Percentiles rank a stretch among this genome's conserved stretches.
phyloP scores from a whole-genome alignment of 1,284 basidiomycete genomes.

The Melampsora americana region DNA sequence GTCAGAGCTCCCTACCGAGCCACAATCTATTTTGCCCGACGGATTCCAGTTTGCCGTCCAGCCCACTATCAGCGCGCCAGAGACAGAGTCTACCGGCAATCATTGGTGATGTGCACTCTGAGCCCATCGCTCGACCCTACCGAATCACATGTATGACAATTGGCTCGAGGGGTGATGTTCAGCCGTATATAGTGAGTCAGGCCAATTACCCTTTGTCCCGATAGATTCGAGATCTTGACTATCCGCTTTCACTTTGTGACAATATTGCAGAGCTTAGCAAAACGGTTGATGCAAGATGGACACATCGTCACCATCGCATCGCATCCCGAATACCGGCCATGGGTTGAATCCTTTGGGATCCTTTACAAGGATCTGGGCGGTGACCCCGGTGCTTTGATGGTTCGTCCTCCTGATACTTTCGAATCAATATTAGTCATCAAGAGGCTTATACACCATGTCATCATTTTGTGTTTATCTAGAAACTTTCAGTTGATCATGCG shows the following conservation, averaged over 20 bases:
- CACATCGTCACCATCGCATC: conserved; percentile 82
- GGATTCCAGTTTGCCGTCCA: conserved; percentile 1
- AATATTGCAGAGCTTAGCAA: conserved; percentile 62
- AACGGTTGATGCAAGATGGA: conserved; percentile 84
- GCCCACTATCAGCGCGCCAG: background rate
- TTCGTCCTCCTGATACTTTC: conserved; percentile 48
- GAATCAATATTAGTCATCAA: conserved; percentile 61
- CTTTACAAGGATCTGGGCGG: conserved; percentile 90
- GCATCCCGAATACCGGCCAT: conserved; percentile 87
- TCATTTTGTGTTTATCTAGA: background rate
- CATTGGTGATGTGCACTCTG: conserved; percentile 7
- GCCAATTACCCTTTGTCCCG: background rate
- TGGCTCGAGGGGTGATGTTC: conserved; percentile 87
- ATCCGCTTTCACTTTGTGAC: background rate
- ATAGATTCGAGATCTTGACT: background rate
- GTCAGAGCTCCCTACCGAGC: conserved; percentile 4
- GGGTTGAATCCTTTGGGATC: conserved; percentile 87
- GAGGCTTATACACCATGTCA: conserved; percentile 51
- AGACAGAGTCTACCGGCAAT: background rate
- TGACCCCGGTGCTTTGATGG: conserved; percentile 82
- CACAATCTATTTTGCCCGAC: conserved; percentile 22
- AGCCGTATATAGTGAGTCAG: conserved; percentile 56
- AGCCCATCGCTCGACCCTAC: conserved; percentile 3
- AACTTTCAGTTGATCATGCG: conserved; percentile 85
- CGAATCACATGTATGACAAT: conserved; percentile 88